phyloP scores from a whole-genome alignment of 257 asterid species.

The Solanum clarkiae region DNA sequence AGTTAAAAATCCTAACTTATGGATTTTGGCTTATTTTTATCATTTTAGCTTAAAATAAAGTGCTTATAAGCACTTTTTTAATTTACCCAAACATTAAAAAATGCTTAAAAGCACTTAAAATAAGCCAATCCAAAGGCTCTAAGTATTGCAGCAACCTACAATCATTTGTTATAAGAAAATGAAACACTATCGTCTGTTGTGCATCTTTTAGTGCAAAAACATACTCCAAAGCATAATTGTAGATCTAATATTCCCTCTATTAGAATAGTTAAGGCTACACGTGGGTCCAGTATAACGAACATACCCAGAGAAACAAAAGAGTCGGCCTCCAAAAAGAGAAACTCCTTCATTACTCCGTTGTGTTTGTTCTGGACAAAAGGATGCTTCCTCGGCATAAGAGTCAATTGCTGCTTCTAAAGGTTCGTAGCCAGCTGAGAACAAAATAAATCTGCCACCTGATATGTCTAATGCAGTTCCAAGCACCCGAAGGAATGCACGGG shows the following conservation, averaged over 20 bases:
- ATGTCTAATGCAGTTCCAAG: constrained; percentile 37
- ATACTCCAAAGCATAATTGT: neutral
- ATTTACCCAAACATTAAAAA: neutral
- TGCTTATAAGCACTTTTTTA: neutral
- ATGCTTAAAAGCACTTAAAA: neutral
- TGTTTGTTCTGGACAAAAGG: constrained; percentile 28
- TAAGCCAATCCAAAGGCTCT: neutral
- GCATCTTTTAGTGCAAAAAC: neutral
- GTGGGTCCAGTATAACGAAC: constrained; percentile 7
- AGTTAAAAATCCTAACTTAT: neutral
- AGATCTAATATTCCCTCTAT: neutral
- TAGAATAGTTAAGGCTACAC: neutral
- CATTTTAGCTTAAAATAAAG: neutral
- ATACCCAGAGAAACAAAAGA: constrained; percentile 82
- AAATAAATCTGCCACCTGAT: constrained; percentile 47
- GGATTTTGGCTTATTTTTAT: neutral
- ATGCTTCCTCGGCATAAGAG: constrained; percentile 22
- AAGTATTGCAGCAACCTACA: neutral
- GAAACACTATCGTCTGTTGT: neutral
- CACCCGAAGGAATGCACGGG: constrained; percentile 39
- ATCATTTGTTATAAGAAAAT: neutral
- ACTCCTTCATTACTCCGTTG: constrained; percentile 34
- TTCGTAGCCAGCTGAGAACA: constrained; percentile 72
- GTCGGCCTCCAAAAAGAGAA: constrained; percentile 47
- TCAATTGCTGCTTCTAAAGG: constrained; percentile 68